Base-by-base conservation (phyloP, 768 basidiomycete species). In the Podaxis rugospora region DNA sequence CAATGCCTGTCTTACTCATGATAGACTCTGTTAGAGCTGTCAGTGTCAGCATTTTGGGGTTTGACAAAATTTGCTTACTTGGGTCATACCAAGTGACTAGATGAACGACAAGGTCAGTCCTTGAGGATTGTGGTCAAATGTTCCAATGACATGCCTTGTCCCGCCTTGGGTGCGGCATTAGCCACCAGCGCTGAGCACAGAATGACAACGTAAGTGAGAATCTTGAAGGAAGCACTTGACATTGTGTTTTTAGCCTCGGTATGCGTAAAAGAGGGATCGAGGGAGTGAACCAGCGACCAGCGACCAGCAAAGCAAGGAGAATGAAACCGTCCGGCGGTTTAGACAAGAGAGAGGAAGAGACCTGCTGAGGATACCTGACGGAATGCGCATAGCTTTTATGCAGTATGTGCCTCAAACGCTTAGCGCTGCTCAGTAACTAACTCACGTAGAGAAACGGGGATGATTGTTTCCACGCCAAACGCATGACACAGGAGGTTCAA, bases 291-390 rank as follows among this genome's bases (percentile, higher is more conserved):
- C 55, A 49, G 46, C 55, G 55, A 57, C 47, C 47, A 50, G 56
- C 46, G 56, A 57, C 56, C 36, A 39, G 46, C n/a, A 21, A 50
- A 25, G 35, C 46, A 37, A 57, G 35, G 36, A 49, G 14, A 25
- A 42, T 10, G 25, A 42, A 55, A 55, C 54, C 54, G 54, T 55
- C 54, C 54, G 40, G 54, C 54, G 54, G 54, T 55, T 53, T 55
- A 39, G 44, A 35, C 56, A 32, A 50, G 44, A 18, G 46, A 10
- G 21, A 25, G 39, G 42, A 18, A 40, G 54, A 55, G 54, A 44
- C 54, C 54, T 55, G 54, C 40, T 55, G 54, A 44, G 25, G 54
- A 54, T 42, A 55, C 37, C 18, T 18, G 39, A 39, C 47, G 3
- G 13, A 11, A 25, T 14, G 4, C 25, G 4, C 13, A 27, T n/a